Percentiles rank a stretch among this genome's conserved stretches.
These are phyloP conservation scores for Drosera spatulata DNA, from an alignment of 179 eudicot species.

Conservation along the genomic window DNA sequence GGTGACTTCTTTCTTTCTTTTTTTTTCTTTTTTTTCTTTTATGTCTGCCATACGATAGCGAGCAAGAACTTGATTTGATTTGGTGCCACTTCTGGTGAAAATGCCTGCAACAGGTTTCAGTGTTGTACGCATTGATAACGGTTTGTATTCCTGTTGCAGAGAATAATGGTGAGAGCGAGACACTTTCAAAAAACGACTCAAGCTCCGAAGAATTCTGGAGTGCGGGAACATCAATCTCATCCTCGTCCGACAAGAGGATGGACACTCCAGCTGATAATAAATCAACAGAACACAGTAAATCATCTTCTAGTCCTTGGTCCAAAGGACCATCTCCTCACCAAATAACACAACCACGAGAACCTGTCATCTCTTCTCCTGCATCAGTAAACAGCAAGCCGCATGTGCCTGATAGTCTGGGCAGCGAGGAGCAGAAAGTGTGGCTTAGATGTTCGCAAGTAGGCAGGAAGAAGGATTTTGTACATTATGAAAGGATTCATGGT, in stretches of 20 bases:
- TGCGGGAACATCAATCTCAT: constrained; percentile 1
- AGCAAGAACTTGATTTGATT: no score
- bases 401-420: constrained; percentile 9
- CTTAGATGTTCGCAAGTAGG: constrained; percentile 25
- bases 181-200: constrained; percentile 1
- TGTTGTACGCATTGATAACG: no score
- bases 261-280: constrained; percentile 8
- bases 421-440: constrained; percentile 27
- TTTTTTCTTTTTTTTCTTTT: no score
- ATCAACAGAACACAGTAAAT: constrained; percentile 6
- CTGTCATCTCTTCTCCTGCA: constrained; percentile 7
- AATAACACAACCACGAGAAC: constrained; percentile 1
- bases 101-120: no score
- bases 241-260: constrained; percentile 7
- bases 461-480: constrained; percentile 37
- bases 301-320: constrained; percentile 5
- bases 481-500: constrained; percentile 35
- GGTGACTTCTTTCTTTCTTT: no score
- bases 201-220: neutral
- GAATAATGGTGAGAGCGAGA: neutral
- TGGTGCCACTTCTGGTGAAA: no score
- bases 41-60: no score
- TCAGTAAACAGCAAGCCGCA: constrained; percentile 15
- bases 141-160: constrained; percentile 7
- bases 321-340: constrained; percentile 8